Base-by-base conservation (phyloP, 257 asterid species). In the Capsicum pubescens region DNA sequence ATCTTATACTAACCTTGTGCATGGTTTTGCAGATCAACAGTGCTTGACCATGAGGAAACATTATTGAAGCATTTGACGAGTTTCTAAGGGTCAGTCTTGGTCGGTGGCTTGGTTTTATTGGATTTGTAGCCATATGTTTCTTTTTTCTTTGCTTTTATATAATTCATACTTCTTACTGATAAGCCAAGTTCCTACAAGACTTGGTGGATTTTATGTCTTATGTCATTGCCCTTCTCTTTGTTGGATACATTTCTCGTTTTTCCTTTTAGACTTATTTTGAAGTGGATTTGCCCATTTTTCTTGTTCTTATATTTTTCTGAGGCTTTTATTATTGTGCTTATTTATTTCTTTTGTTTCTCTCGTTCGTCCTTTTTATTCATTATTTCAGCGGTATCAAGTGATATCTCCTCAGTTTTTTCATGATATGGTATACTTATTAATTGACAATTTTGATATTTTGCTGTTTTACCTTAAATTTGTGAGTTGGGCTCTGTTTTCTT, bases 41-140 rank as follows among this genome's bases (percentile, higher is more conserved):
- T 9, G 14, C 77, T 46, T n/a, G 68, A 16, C 15, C 77, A 46
- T 21, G 74, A 81, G 55, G 80, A 68, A 82, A 82, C 46, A 13
- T 55, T n/a, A 56, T 55, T 11, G 80, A 64, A 64, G 80, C 15
- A 17, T 55, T 15, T 82, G 82, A 54, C 32, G 16, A 77, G 82
- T 82, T 68, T 58, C 19, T 26, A 55, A 36, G 78, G 46, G 72
- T 81, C 50, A 39, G 58, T 63, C 14, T 46, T 36, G 79, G 68
- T 68, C 79, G 54, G 80, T 82, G 80, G 68, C 80, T 82, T 82
- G 61, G 80, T 11, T 68, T 72, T 52, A 82, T 82, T 56, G 57
- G 64, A 82, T 35, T 35, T 67, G 80, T 66, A 11, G 57, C 84
- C 68, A 67, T 68, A 16, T 82, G 68, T 78, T 61, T 59, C 80